A percentile compares a stretch with the other conserved stretches of the same genome.
Evolutionary conservation across 306 rosid genomes (phyloP).

Genomic region (Glycyrrhiza uralensis): DNA sequence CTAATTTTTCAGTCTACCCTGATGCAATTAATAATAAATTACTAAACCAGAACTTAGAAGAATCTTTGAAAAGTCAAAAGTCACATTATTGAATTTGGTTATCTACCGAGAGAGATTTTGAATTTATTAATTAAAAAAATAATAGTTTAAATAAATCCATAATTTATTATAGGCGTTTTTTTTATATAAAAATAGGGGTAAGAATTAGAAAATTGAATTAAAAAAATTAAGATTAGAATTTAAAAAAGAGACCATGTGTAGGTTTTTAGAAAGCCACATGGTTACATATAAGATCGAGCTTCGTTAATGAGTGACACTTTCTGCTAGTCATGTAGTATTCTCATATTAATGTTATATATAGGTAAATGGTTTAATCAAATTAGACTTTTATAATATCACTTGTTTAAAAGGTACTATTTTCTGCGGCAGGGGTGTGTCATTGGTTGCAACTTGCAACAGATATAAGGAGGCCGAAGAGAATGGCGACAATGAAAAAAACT

Average conservation of each 20-base stretch:
- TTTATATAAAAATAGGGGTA: too few species aligned
- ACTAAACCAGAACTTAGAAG: background rate
- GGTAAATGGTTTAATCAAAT: background rate
- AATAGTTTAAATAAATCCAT: too few species aligned
- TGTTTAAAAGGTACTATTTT: background rate
- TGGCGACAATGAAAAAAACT: background rate
- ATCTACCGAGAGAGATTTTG: background rate
- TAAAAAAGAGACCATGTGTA: too few species aligned
- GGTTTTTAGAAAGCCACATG: too few species aligned
- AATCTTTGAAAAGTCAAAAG: slow-evolving; percentile 19
- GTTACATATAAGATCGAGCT: too few species aligned
- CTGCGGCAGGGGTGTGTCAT: background rate
- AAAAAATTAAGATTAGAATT: too few species aligned
- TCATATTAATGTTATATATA: background rate
- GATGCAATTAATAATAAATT: background rate
- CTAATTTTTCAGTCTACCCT: background rate
- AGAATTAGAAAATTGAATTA: too few species aligned
- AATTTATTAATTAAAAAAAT: too few species aligned
- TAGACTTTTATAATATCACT: background rate
- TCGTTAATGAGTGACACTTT: too few species aligned
- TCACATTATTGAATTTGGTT: background rate
- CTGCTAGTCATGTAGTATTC: background rate
- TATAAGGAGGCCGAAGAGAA: background rate
- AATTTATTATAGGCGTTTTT: too few species aligned
- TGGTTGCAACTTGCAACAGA: slow-evolving; percentile 15